phyloP scores from a whole-genome alignment of 768 basidiomycete genomes.

The Suillus lakei region DNA sequence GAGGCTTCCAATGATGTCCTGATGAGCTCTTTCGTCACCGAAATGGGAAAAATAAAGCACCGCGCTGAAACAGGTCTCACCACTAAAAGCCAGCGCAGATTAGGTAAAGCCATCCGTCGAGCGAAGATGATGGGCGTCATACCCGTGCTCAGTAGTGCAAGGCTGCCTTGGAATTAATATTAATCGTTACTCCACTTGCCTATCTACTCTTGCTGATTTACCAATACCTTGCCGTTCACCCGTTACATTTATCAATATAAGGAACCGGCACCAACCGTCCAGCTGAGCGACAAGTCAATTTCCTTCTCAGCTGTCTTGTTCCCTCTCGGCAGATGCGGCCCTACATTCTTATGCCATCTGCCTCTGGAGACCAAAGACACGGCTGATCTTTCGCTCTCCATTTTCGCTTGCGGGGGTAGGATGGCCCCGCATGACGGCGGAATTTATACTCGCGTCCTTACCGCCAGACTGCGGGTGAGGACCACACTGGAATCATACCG shows the following conservation, averaged over 20 bases:
- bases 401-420: background rate
- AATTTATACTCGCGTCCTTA: background rate
- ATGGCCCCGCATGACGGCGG: background rate
- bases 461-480: background rate
- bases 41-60: slow-evolving; percentile 82
- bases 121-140: slow-evolving; percentile 93
- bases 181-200: background rate
- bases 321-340: background rate
- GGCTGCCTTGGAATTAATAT: slow-evolving; percentile 19
- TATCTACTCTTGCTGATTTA: background rate
- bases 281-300: background rate
- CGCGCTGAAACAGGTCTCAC: slow-evolving; percentile 76
- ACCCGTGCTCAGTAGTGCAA: slow-evolving; percentile 48
- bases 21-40: slow-evolving; percentile 61
- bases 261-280: background rate
- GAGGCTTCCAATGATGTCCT: slow-evolving; percentile 66
- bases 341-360: background rate
- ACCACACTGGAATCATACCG: background rate
- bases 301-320: background rate
- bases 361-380: background rate
- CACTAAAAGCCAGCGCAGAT: slow-evolving; percentile 72
- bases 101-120: slow-evolving; percentile 86
- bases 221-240: background rate
- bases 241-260: background rate
- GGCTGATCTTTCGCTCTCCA: background rate